Evolutionary conservation across 106 monocot species (phyloP).

Genomic region (Amphibolis antarctica): DNA sequence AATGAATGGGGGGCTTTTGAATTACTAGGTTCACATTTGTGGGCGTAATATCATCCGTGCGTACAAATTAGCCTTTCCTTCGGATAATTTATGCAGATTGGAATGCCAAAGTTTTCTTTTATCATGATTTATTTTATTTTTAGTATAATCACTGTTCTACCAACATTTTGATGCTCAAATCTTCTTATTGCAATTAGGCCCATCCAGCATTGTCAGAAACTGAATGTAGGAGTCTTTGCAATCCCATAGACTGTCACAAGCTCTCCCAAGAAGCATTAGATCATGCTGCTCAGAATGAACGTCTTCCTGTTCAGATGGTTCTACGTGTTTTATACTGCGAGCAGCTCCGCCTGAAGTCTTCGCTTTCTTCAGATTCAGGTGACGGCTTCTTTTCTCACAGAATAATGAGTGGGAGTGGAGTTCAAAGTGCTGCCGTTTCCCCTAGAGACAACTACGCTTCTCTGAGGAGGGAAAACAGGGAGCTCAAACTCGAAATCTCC

Average conservation of each 20-base stretch:
- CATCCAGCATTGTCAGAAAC: constrained; percentile 79
- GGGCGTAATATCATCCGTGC: too few species aligned
- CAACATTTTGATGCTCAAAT: neutral
- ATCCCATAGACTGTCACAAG: constrained; percentile 81
- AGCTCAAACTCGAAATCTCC: constrained; percentile 78
- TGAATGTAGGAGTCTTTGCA: constrained; percentile 77
- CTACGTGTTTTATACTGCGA: constrained; percentile 80
- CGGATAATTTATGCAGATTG: neutral
- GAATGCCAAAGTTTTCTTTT: neutral
- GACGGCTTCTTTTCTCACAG: constrained; percentile 67
- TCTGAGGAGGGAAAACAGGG: constrained; percentile 74
- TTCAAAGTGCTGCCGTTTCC: constrained; percentile 59
- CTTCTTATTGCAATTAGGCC: constrained; percentile 27
- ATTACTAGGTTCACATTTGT: too few species aligned
- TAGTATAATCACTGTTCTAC: neutral
- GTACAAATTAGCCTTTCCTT: too few species aligned
- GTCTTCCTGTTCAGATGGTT: constrained; percentile 69
- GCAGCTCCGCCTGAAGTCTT: constrained; percentile 70
- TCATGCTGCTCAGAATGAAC: constrained; percentile 90
- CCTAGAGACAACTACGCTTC: constrained; percentile 89
- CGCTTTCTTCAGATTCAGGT: constrained; percentile 28
- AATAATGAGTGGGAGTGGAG: constrained; percentile 51
- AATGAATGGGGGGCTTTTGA: too few species aligned
- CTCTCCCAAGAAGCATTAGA: constrained; percentile 79
- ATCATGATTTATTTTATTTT: neutral